Evolutionary conservation across 2,329 filamentous ascomycete species (phyloP), one percentile per base, ranked within the genome.

Genomic region (Beauveria rudraprayagi): DNA sequence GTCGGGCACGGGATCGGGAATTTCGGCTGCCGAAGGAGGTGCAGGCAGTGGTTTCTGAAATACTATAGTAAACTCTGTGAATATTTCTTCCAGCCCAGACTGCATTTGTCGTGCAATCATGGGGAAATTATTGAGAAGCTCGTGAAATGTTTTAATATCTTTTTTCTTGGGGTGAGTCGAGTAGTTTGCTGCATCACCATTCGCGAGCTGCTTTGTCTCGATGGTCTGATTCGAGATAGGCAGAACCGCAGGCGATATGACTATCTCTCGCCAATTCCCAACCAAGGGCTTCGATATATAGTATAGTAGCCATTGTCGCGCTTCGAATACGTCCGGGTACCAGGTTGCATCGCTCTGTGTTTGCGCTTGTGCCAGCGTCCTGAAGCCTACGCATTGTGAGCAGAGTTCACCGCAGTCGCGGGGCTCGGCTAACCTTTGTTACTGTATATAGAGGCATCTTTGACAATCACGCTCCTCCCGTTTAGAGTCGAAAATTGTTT

Each of bases 71-170:
- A 99, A 97, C 67, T 97, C 92, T 63, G 88, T 86, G 70, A 97
- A 96, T 28, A 97, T 77, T 68, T 87, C 88, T 69, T 99, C 93
- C 40, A 99, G 76, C 0, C 94, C 94, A 2, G 88, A 84, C 67
- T 97, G 92, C 92, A 99, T 96, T 73, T 99, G 94, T 63, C 91
- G 84, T 26, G 92, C 92, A 67, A 99, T 97, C 84, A 96, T 90
- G 1, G 94, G 94, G 66, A 97, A 99, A 67, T 92, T 86, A 66
- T 90, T 90, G 47, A 99, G 80, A 16, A 99, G 81, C 65, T 97
- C 94, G 63, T 89, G 87, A 71, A 99, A 99, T 40, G 84, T 91
- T 74, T 87, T 91, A 71, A 99, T 89, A 63, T 96, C 91, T 74
- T 96, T 97, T 76, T 96, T 97, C 64, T 83, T 71, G 5, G 72